Base-by-base conservation (phyloP, 805 yeast genomes). In the Yamadazyma phyllophila region DNA sequence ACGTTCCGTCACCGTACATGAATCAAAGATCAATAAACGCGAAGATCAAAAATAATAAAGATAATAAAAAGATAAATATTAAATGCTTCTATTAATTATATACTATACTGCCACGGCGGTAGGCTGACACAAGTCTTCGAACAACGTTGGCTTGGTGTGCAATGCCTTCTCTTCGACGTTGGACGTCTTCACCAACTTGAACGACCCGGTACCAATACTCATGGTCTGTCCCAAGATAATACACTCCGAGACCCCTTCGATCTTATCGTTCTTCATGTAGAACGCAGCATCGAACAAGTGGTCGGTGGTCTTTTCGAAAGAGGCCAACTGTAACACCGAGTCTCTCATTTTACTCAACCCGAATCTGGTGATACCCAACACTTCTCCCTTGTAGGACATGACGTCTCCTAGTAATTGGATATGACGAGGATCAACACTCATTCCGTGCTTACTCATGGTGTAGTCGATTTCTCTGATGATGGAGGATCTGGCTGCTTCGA, bases 381-480 rank as follows among this genome's bases (percentile, higher is more conserved):
- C 96, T 64, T 94, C 99, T 49, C 99, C 99, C 70, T 94, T 94
- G 66, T 88, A 94, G 0, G 98, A 89, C 99, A 94, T 94, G 41
- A 94, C 98, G 67, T 94, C 99, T 53, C 99, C 99, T 52, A 94
- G 73, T 39, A 94, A 74, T 71, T 94, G 98, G 64, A 95, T 91
- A 66, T 94, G 99, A 76, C 99, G 96, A 50, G 98, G 99, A 76
- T 94, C 99, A 41, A 94, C 97, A 65, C 96, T 88, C 99, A 94
- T 94, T 69, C 99, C 99, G 74, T 94, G 99, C 68, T 90, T 89
- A 62, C 96, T 83, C 99, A 94, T 94, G 45, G 99, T 94, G 62
- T 90, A 90, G 62, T 88, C 96, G 66, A 94, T 94, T 72, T 94
- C 99, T 52, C 82, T 82, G 62, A 94, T 86, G 63, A 94, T 94